Evolutionary conservation across 1,284 basidiomycete species (phyloP), one percentile per base, ranked within the genome.

Genomic region (Melampsora americana): DNA sequence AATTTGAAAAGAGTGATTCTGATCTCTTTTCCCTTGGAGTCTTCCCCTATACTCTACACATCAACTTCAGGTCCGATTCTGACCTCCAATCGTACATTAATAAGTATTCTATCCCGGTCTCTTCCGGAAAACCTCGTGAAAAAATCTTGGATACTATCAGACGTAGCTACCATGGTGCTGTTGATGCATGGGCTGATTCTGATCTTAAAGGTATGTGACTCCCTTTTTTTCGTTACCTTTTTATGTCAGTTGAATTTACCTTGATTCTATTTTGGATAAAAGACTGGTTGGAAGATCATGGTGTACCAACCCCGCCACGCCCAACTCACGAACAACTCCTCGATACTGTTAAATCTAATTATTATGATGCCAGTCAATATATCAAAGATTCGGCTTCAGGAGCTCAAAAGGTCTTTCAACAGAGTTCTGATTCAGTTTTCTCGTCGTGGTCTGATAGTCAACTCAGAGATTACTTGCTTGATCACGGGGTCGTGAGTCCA

Each of bases 401-500:
- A 46, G 90, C 89, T 5, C 90, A 92, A 83, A 86, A 88, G 79
- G 84, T 87, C 35, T 92, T 91, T 79, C 84, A 86, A 65, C 85
- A 88, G 76, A 79, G 84, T 60, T 82, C 83, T 68, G 84, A 85
- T 50, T 80, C 82, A 46, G 80, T 84, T 1, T 80, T 85, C 74
- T 84, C 86, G 77, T 81, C 81, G 81, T 95, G 92, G 92, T 88
- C 91, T 80, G 92, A 95, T 81, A 89, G 88, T 35, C 86, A 87
- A 65, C 85, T 95, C 35, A 87, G 92, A 79, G 85, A 90, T 79
- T 95, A 90, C 84, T 86, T 96, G n/a, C 87, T 95, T 77, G 88
- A 92, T 81, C 89, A 93, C 79, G 93, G 93, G 62, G 86, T 95
- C 78, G 88, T 95, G 62, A 87, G 89, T 20, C 93, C 93, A 16